Conservation (phyloP, 345 rosid genomes). For the Fremontodendron californicum region DNA sequence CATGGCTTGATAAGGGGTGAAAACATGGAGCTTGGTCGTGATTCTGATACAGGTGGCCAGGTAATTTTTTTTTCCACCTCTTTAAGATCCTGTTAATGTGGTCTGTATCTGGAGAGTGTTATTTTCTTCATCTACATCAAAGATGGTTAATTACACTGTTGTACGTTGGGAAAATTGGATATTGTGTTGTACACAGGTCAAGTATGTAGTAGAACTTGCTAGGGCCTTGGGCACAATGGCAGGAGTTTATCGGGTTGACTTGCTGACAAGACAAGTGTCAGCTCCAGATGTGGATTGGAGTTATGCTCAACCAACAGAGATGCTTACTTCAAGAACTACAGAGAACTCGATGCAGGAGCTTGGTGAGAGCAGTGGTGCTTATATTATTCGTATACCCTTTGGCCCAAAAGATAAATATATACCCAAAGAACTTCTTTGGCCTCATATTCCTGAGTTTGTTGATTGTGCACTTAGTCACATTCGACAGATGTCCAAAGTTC, state of each 20-base stretch:
- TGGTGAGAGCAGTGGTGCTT: slow-evolving; percentile 82
- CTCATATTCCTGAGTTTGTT: slow-evolving; percentile 74
- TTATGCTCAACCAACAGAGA: slow-evolving; percentile 73
- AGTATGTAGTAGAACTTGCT: slow-evolving; percentile 86
- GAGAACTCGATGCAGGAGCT: slow-evolving; percentile 39
- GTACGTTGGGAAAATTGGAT: slow-evolving; percentile 1
- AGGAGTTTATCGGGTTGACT: slow-evolving; percentile 78
- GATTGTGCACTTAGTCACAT: slow-evolving; percentile 73
- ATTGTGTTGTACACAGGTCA: slow-evolving; percentile 41
- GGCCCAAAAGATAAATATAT: slow-evolving; percentile 72
- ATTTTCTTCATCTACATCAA: not conserved
- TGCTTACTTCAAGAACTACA: slow-evolving; percentile 40
- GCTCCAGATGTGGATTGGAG: slow-evolving; percentile 69
- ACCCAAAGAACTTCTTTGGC: slow-evolving; percentile 76
- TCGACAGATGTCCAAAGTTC: slow-evolving; percentile 64
- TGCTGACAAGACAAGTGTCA: slow-evolving; percentile 70
- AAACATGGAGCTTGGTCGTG: slow-evolving; percentile 87
- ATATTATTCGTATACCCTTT: slow-evolving; percentile 73
- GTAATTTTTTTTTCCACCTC: slow-evolving; percentile 22
- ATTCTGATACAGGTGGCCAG: slow-evolving; percentile 91
- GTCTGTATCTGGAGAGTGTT: not conserved
- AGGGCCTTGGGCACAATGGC: slow-evolving; percentile 78
- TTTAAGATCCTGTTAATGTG: not conserved
- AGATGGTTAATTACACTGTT: not conserved
- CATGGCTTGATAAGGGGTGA: slow-evolving; percentile 81